Percentiles rank a stretch among this genome's conserved stretches.
phyloP scores from a whole-genome alignment of 345 rosid species.

The Murraya paniculata region DNA sequence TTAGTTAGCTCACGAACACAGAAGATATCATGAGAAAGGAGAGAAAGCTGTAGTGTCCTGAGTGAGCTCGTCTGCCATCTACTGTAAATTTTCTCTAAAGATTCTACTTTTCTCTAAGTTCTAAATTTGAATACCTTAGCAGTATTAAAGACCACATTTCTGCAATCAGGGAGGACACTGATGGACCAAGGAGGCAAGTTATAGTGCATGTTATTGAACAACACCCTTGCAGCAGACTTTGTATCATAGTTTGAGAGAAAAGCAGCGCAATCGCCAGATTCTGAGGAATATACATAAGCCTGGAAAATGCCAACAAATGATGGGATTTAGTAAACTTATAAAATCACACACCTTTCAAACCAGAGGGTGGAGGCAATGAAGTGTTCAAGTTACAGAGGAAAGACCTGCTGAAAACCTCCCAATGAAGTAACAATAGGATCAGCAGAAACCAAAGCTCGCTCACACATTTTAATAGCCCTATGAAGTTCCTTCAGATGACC shows the following conservation, averaged over 20 bases:
- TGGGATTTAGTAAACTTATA: slow-evolving; percentile 15
- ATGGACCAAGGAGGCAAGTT: slow-evolving; percentile 99
- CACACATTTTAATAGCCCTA: slow-evolving; percentile 90
- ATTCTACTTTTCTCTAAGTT: background rate
- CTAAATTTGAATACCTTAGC: slow-evolving; percentile 63
- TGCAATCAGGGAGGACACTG: slow-evolving; percentile 97
- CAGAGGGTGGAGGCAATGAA: background rate
- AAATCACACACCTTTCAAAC: slow-evolving; percentile 8
- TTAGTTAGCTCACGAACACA: background rate
- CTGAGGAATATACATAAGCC: slow-evolving; percentile 81
- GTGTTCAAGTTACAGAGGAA: background rate
- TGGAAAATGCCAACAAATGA: slow-evolving; percentile 28
- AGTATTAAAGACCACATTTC: slow-evolving; percentile 91
- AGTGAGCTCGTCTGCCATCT: background rate
- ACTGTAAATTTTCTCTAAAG: background rate
- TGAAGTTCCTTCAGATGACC: slow-evolving; percentile 98
- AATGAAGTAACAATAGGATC: slow-evolving; percentile 84
- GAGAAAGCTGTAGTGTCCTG: background rate
- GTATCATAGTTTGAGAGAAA: slow-evolving; percentile 93
- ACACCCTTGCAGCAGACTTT: slow-evolving; percentile 69
- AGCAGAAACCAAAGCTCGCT: slow-evolving; percentile 72
- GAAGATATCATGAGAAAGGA: background rate
- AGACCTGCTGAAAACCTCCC: slow-evolving; percentile 85
- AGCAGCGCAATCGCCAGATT: slow-evolving; percentile 89
- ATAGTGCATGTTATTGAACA: slow-evolving; percentile 95